Evolutionary conservation across 1,284 basidiomycete species (phyloP).

Genomic region (Cystobasidiaceae sp.): DNA sequence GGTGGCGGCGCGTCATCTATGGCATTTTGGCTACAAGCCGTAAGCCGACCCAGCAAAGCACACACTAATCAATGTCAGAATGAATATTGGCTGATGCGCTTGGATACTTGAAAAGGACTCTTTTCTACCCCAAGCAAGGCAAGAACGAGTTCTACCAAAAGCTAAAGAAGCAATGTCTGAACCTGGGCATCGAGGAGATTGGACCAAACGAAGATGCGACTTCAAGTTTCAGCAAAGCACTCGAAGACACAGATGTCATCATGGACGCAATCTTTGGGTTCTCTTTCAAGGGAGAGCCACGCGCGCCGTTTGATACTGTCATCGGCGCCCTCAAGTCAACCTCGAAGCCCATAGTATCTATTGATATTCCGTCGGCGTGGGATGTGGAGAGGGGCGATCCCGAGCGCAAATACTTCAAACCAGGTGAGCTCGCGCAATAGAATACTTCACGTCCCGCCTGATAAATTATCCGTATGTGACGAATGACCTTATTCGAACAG

Average conservation of each 20-base stretch:
- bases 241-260: constrained; percentile 70
- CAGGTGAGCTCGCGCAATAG: constrained; percentile 28
- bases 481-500: constrained; percentile 52
- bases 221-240: constrained; percentile 53
- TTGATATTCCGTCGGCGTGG: constrained; percentile 94
- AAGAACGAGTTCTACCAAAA: constrained; percentile 84
- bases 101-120: too few species aligned
- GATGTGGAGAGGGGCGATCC: constrained; percentile 73
- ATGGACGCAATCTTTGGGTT: constrained; percentile 97
- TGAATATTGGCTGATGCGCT: too few species aligned
- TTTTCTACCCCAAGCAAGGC: constrained; percentile 90
- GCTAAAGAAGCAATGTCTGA: constrained; percentile 77
- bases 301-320: constrained; percentile 76
- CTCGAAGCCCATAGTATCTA: constrained; percentile 65
- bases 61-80: too few species aligned
- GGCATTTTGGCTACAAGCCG: constrained; percentile 50
- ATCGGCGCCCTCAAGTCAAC: constrained; percentile 64
- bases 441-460: neutral
- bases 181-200: constrained; percentile 65
- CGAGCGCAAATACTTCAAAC: constrained; percentile 35
- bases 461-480: constrained; percentile 32
- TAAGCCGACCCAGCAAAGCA: neutral
- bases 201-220: constrained; percentile 45
- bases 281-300: constrained; percentile 72
- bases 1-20: constrained; percentile 89